Evolutionary conservation across 73 alveolate genomes (phyloP).

Genomic region (Symbiodinium pilosum): DNA sequence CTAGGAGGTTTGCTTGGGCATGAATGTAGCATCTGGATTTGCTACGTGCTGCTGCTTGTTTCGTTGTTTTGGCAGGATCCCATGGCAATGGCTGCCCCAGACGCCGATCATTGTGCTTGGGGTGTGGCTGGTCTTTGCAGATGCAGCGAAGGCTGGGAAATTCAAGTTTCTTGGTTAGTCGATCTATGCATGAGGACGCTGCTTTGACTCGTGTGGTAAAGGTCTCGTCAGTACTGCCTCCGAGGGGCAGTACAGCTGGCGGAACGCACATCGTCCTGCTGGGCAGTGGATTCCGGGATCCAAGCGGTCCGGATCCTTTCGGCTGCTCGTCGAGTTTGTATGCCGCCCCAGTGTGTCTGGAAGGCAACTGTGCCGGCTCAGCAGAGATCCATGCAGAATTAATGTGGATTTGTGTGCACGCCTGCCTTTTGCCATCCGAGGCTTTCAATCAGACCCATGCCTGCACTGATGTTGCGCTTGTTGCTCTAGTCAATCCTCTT

Average conservation of each 20-base stretch:
- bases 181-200: neutral
- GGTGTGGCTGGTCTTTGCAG: slow-evolving; percentile 45
- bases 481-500: no score
- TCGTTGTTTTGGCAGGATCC: slow-evolving; percentile 28
- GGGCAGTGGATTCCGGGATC: slow-evolving; percentile 91
- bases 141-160: neutral
- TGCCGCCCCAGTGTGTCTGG: no score
- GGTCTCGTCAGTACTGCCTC: slow-evolving; percentile 83
- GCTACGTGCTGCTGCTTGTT: neutral
- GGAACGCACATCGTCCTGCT: slow-evolving; percentile 67
- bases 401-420: no score
- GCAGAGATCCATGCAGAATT: no score
- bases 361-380: no score
- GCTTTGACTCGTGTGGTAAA: neutral
- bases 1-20: no score
- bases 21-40: no score
- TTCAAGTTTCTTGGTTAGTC: neutral
- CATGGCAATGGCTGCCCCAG: slow-evolving; percentile 76
- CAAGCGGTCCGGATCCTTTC: slow-evolving; percentile 60
- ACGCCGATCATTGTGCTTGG: neutral
- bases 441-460: neutral
- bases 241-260: slow-evolving; percentile 47
- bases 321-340: no score
- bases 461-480: no score
- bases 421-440: neutral